Evolutionary conservation across 2,329 filamentous ascomycete genomes (phyloP), one percentile per base, ranked within the genome.

Genomic region (Diaporthe humulicola): DNA sequence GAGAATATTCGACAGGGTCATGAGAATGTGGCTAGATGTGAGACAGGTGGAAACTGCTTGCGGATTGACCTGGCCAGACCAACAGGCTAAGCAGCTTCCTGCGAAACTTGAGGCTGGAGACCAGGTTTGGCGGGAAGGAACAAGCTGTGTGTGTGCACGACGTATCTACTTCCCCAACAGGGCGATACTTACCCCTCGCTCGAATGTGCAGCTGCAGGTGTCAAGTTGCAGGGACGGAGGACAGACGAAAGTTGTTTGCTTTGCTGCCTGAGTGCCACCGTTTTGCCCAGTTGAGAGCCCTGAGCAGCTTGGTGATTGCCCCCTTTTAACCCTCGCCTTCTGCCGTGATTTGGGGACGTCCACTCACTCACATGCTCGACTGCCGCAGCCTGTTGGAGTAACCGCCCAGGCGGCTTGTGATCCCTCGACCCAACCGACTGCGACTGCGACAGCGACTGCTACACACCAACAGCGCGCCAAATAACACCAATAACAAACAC

Each of bases 241-340:
- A 48, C 30, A 25, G 30, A 22, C 28, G n/a, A n/a, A n/a, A n/a
- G n/a, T 48, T 64, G 40, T 25, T 54, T 69, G 64, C 22, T 52
- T 52, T 25, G 14, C 58, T 42, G 25, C 38, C 58, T n/a, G 64
- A 19, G 64, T 69, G 48, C 48, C 48, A 69, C 48, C 33, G 48
- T 54, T 50, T 38, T 69, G 64, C 64, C 48, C 64, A 54, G 12
- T 4, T 8, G 12, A 42, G 40, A 42, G n/a, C n/a, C n/a, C n/a
- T n/a, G n/a, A 22, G 48, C 48, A 50, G 25, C n/a, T 25, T 14
- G 48, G 25, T n/a, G 4, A 52, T 54, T 40, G 19, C 22, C 58
- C 33, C 64, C 48, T 54, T 69, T 69, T 69, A 69, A 67, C 64
- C 64, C 64, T 38, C 64, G 17, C 45, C n/a, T 54, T 22, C 64